Conservation (phyloP, 176 grass and related monocot genomes). For the bread wheat (Triticum aestivum) region IWGSC_CS_RefSeq_v2.1 NC_057796.1:345560365-345560864, state of each 20-base stretch:
- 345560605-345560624: conserved; percentile 92
- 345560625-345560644: conserved; percentile 66
- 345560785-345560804: conserved; percentile 96
- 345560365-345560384: neutral
- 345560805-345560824: conserved; percentile 67
- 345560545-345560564: neutral
- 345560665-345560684: conserved; percentile 17
- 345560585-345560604: conserved; percentile 85
- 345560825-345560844: conserved; percentile 70
- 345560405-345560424: neutral
- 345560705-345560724: conserved; percentile 19
- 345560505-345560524: neutral
- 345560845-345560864: conserved; percentile 33
- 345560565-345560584: conserved; percentile 54
- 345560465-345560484: neutral
- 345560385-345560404: neutral
- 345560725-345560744: neutral
- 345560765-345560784: conserved; percentile 69
- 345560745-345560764: conserved; percentile 2
- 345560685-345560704: conserved; percentile 8
- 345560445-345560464: neutral
- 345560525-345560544: conserved; percentile 2
- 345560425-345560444: neutral
- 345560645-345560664: conserved; percentile 26
- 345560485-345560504: conserved; percentile 6